Base-by-base conservation (phyloP, 208 protist genomes). In the Leishmania lainsoni region DNA sequence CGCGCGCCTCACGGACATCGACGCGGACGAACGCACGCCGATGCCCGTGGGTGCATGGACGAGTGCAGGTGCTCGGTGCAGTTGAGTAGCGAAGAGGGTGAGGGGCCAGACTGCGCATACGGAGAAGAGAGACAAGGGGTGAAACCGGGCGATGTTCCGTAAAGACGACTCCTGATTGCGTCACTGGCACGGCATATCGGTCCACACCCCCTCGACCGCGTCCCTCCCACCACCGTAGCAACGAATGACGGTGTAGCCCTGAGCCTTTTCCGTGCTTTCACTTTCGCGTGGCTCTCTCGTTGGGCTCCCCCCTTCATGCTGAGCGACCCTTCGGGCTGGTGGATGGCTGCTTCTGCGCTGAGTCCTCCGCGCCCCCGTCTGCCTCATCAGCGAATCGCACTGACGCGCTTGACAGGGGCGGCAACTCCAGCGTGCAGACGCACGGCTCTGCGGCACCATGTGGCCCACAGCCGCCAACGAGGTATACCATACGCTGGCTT, bases 381-480 rank as follows among this genome's bases (percentile, higher is more conserved):
- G 26, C 6, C 22, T 52, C 48, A 9, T 85, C 81, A 20, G 72
- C 76, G 10, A 48, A 45, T 45, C 39, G 76, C 58, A 85, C 76
- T 5, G 76, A 75, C 14, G 76, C 39, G 22, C 51, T 49, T 29
- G 81, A 81, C 17, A 85, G 35, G 17, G 63, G 76, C 17, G 81
- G 81, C 58, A 85, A 52, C 51, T 68, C 72, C 39, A 85, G 61
- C 59, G 76, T 68, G 71, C 45, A 81, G 8, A 69, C 76, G 29
- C 5, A 20, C 61, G 81, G 81, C 81, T 52, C 76, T 5, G 71
- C 70, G 16, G 56, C 51, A 5, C 8, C 81, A 42, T 71, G 26
- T 32, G 45, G 16, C 0, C 75, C 75, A 22, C 70, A 81, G 32
- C 92, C 92, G 22, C 92, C 92, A 12, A 92, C 87, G 22, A 95